Evolutionary conservation across 2,329 filamentous ascomycete genomes (phyloP).

Genomic region (Ascomycota sp.): DNA sequence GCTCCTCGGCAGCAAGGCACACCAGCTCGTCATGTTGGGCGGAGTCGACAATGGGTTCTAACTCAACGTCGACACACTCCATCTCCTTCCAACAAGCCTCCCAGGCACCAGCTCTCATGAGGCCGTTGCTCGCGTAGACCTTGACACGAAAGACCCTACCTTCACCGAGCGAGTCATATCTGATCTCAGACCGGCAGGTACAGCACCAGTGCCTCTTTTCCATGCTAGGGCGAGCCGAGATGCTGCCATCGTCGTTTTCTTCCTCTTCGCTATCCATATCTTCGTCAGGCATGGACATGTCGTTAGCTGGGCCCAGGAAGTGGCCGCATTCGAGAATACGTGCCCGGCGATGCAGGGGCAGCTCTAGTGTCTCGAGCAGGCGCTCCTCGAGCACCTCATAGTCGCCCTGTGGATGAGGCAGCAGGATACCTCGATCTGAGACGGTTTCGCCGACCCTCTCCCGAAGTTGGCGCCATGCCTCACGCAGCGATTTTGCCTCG

Average conservation of each 20-base stretch:
- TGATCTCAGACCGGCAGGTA: slow-evolving; percentile 32
- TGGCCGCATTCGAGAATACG: slow-evolving; percentile 56
- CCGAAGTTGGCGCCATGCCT: slow-evolving; percentile 43
- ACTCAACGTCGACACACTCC: slow-evolving; percentile 91
- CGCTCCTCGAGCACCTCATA: slow-evolving; percentile 62
- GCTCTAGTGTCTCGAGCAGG: slow-evolving; percentile 49
- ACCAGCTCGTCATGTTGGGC: slow-evolving; percentile 37
- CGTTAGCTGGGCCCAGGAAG: slow-evolving; percentile 41
- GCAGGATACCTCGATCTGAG: slow-evolving; percentile 47
- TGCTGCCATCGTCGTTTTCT: slow-evolving; percentile 14
- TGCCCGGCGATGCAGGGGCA: slow-evolving; percentile 40
- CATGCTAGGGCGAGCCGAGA: slow-evolving; percentile 5
- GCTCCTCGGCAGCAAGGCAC: slow-evolving; percentile 22
- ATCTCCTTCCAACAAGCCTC: slow-evolving; percentile 87
- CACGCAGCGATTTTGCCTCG: slow-evolving; percentile 27
- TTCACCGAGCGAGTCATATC: slow-evolving; percentile 27
- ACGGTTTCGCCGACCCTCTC: slow-evolving; percentile 52
- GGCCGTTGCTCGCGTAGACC: slow-evolving; percentile 80
- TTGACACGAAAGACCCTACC: slow-evolving; percentile 52
- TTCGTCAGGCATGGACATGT: slow-evolving; percentile 17
- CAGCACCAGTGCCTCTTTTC: slow-evolving; percentile 30
- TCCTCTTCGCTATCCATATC: slow-evolving; percentile 25
- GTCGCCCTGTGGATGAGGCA: slow-evolving; percentile 59
- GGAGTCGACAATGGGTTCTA: slow-evolving; percentile 49
- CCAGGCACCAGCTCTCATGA: slow-evolving; percentile 86